Evolutionary conservation across 805 yeast species (phyloP).

Genomic region (Saccharomycopsis javanensis): DNA sequence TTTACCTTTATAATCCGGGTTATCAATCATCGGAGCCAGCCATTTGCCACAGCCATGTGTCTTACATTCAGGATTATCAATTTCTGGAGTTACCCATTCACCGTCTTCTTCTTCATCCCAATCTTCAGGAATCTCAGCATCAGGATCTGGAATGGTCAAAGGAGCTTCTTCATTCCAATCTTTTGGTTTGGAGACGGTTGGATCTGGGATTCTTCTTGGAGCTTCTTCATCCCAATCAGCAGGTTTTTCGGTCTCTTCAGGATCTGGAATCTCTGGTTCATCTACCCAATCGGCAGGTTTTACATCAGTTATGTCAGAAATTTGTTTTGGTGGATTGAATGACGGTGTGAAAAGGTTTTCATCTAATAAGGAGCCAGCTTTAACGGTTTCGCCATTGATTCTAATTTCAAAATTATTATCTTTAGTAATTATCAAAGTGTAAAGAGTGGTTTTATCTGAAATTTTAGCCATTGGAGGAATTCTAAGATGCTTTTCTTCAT

Average conservation of each 20-base stretch:
- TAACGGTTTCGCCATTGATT: conserved; percentile 65
- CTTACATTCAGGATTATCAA: conserved; percentile 67
- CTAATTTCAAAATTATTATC: conserved; percentile 69
- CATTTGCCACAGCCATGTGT: conserved; percentile 74
- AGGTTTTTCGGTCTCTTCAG: conserved; percentile 54
- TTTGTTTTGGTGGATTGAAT: conserved; percentile 54
- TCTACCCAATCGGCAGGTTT: conserved; percentile 87
- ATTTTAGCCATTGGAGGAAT: conserved; percentile 59
- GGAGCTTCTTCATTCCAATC: conserved; percentile 69
- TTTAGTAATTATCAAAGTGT: conserved; percentile 64
- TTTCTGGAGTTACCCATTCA: conserved; percentile 63
- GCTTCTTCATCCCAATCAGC: conserved; percentile 76
- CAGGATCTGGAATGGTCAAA: conserved; percentile 56
- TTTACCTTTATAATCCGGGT: conserved; percentile 66
- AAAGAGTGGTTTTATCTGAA: conserved; percentile 51
- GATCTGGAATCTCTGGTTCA: conserved; percentile 55
- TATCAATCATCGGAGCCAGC: conserved; percentile 56
- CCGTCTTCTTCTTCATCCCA: conserved; percentile 94
- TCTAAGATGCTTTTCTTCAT: conserved; percentile 59
- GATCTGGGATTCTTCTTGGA: conserved; percentile 57
- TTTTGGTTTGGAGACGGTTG: conserved; percentile 56
- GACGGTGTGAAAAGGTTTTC: conserved; percentile 52
- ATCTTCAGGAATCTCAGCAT: conserved; percentile 54
- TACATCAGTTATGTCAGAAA: conserved; percentile 44
- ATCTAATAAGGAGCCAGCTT: conserved; percentile 58